Evolutionary conservation across 176 grass and related monocot species (phyloP), one percentile per base, ranked within the genome.

Genomic region (Echinochloa phyllopogon): DNA sequence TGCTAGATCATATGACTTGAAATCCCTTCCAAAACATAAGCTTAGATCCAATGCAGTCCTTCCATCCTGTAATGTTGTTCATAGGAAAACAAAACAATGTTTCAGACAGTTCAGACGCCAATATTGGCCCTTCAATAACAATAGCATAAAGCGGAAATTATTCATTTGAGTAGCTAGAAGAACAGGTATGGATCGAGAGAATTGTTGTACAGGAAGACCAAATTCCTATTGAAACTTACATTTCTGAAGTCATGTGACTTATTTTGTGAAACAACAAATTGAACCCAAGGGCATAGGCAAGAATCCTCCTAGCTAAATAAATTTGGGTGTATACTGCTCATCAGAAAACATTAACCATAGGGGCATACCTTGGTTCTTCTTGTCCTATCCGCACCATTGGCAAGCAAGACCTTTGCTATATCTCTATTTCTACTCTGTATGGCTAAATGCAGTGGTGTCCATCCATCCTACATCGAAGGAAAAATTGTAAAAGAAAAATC

Each of bases 11-110:
- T 94, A 99, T 45, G 96, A 94, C 55, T 99, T 99, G 86, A 92
- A 99, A 91, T 96, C 94, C 82, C 89, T 96, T 71, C 96, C 96
- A 79, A 89, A 96, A 72, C 94, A 99, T 70, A 99, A 82, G 81
- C 96, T 96, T 24, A 99, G 14, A 90, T 99, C 96, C 78, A 99
- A 82, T 52, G 94, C 69, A 49, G 93, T 94, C 72, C 73, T 96
- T 33, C 93, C 96, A 92, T 95, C 94, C 94, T 99, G 78, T 73
- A 86, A 59, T 4, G 37, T 50, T 50, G 76, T 41, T 75, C 15
- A 74, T 1, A 53, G 1, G 33, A 20, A 44, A 59, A 56, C 12
- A 42, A 89, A 68, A 81, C 58, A 64, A 7, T 38, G 29, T 20
- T 52, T 60, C 45, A 76, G 2, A 72, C 1, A 85, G 18, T 48